A percentile compares a stretch with the other conserved stretches of the same genome.
phyloP scores from a whole-genome alignment of 1,284 basidiomycete genomes.

The Cryptococcus amylolentus region DNA sequence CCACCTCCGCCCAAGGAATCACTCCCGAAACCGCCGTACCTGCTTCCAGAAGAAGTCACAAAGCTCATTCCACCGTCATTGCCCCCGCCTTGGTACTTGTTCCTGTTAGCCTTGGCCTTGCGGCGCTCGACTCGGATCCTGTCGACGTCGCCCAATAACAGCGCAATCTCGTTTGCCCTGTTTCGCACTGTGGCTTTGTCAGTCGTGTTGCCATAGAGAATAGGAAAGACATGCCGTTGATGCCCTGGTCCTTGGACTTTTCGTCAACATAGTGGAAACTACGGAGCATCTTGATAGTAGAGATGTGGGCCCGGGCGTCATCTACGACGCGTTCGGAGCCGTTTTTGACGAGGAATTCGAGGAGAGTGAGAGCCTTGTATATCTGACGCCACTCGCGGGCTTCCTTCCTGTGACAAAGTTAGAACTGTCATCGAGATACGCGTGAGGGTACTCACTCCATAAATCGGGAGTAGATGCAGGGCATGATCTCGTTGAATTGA shows the following conservation, averaged over 20 bases:
- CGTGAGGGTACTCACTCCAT: slow-evolving; percentile 86
- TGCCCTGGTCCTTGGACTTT: slow-evolving; percentile 97
- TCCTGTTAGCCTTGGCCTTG: slow-evolving; percentile 88
- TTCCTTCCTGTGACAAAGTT: slow-evolving; percentile 84
- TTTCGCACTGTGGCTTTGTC: slow-evolving; percentile 68
- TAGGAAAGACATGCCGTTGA: slow-evolving; percentile 62
- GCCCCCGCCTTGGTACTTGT: slow-evolving; percentile 84
- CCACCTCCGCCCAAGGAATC: slow-evolving; percentile 58
- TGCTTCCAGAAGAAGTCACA: slow-evolving; percentile 47
- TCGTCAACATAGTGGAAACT: slow-evolving; percentile 99
- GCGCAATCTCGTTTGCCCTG: slow-evolving; percentile 84
- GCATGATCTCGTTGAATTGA: slow-evolving; percentile 99
- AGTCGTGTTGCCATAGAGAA: background rate
- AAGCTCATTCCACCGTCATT: slow-evolving; percentile 61
- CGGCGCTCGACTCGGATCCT: slow-evolving; percentile 82
- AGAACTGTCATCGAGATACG: slow-evolving; percentile 40
- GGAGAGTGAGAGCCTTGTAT: slow-evolving; percentile 94
- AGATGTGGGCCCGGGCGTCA: slow-evolving; percentile 89
- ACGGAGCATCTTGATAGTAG: slow-evolving; percentile 94
- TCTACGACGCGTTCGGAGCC: slow-evolving; percentile 98
- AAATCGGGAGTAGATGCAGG: slow-evolving; percentile 87
- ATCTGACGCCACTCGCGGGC: slow-evolving; percentile 98
- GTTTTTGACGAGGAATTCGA: slow-evolving; percentile 95
- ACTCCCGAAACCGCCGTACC: slow-evolving; percentile 80
- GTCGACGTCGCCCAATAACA: slow-evolving; percentile 86